Conservation (phyloP, 768 basidiomycete genomes). For the Lactifluus volemus region DNA sequence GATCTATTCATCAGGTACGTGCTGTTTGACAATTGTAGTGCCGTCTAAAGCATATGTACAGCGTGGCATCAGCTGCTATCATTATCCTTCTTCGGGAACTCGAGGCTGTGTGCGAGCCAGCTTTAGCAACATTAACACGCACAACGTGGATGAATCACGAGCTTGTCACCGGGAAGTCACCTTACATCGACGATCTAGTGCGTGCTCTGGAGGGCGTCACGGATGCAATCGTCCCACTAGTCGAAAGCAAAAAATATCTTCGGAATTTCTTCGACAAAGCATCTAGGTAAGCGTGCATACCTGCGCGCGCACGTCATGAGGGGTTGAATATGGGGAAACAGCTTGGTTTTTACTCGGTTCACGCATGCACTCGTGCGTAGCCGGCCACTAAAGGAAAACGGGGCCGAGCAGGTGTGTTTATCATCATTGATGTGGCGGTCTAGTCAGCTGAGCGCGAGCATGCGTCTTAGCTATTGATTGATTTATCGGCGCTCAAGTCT, state of each 20-base stretch:
- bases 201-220: conserved; percentile 66
- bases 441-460: neutral
- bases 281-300: conserved; percentile 51
- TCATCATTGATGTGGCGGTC: neutral
- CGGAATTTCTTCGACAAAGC: conserved; percentile 92
- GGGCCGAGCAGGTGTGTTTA: conserved; percentile 88
- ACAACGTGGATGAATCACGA: conserved; percentile 71
- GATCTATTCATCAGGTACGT: conserved; percentile 83
- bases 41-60: conserved; percentile 25
- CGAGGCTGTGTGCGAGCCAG: conserved; percentile 72
- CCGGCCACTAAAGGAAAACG: conserved; percentile 83
- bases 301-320: neutral
- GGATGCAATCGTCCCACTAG: conserved; percentile 64
- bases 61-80: conserved; percentile 80
- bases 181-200: conserved; percentile 71
- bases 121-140: conserved; percentile 67
- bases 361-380: conserved; percentile 86
- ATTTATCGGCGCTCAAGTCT: conserved; percentile 79
- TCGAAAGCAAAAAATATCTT: conserved; percentile 93
- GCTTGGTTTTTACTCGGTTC: conserved; percentile 78
- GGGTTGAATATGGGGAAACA: conserved; percentile 24
- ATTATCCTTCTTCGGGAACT: conserved; percentile 74
- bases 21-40: neutral
- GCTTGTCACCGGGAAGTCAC: conserved; percentile 81
- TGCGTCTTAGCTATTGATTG: conserved; percentile 65